phyloP scores from a whole-genome alignment of 345 rosid species.

The Eucalyptus pauciflora region DNA sequence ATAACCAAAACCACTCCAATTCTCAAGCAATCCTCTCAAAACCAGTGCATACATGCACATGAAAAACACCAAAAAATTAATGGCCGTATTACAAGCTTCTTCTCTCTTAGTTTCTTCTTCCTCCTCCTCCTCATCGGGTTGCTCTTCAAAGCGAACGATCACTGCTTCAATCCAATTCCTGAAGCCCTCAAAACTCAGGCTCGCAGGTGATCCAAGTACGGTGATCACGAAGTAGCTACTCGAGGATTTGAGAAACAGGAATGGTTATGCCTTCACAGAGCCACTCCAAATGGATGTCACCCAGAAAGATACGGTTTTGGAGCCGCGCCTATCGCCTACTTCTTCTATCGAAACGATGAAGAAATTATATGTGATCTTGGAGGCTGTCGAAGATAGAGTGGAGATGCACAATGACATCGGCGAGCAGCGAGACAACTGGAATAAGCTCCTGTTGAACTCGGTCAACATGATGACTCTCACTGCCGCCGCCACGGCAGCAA shows the following conservation, averaged over 20 bases:
- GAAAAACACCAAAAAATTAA: not conserved
- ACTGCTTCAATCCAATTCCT: not conserved
- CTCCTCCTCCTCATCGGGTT: not conserved
- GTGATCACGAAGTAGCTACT: not conserved
- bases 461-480: no score
- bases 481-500: accelerated
- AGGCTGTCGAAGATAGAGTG: no score
- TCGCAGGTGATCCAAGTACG: not conserved
- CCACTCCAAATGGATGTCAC: not conserved
- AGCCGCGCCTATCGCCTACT: no score
- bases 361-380: no score
- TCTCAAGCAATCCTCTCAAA: not conserved
- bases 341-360: no score
- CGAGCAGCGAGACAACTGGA: no score
- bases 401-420: no score
- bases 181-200: not conserved
- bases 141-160: not conserved
- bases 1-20: not conserved
- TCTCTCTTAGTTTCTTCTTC: not conserved
- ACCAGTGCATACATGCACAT: not conserved
- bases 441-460: no score
- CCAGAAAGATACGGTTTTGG: no score
- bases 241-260: not conserved
- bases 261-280: not conserved
- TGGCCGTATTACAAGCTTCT: not conserved